Conservation (phyloP, 768 basidiomycete genomes). For the Baorangia bicolor region DNA sequence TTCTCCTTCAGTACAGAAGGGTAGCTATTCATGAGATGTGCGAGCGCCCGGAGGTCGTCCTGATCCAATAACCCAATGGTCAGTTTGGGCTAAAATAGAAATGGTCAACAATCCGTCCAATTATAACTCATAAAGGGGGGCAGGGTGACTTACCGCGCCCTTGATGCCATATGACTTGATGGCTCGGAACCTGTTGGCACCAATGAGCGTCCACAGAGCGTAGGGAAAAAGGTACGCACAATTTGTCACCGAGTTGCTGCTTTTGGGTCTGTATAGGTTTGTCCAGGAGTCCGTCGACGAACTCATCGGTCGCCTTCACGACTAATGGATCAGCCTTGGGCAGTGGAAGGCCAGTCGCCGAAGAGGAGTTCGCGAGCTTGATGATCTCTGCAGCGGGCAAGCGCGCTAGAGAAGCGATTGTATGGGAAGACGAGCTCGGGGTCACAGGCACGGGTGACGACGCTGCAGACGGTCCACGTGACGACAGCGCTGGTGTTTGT, state of each 20-base stretch:
- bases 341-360: slow-evolving; percentile 50
- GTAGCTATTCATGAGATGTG: slow-evolving; percentile 87
- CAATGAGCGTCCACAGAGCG: slow-evolving; percentile 19
- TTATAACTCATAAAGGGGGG: not conserved
- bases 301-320: slow-evolving; percentile 67
- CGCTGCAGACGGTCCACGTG: slow-evolving; percentile 67
- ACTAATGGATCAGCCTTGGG: slow-evolving; percentile 71
- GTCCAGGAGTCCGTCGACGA: slow-evolving; percentile 59
- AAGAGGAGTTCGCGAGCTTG: slow-evolving; percentile 54
- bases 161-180: slow-evolving; percentile 82
- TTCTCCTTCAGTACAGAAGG: slow-evolving; percentile 82
- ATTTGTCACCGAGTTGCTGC: slow-evolving; percentile 77
- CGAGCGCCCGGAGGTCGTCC: slow-evolving; percentile 80
- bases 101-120: slow-evolving; percentile 1
- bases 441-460: slow-evolving; percentile 70
- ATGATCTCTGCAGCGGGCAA: slow-evolving; percentile 78
- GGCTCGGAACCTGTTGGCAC: slow-evolving; percentile 45
- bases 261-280: slow-evolving; percentile 64
- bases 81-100: slow-evolving; percentile 62
- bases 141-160: slow-evolving; percentile 54
- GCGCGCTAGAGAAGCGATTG: slow-evolving; percentile 67
- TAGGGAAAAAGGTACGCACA: slow-evolving; percentile 42
- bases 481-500: slow-evolving; percentile 74
- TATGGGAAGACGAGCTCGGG: slow-evolving; percentile 50
- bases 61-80: slow-evolving; percentile 82